These are phyloP conservation scores for Carex pumila DNA, from an alignment of 176 grass and related monocot genomes.

Conservation along the genomic window DNA sequence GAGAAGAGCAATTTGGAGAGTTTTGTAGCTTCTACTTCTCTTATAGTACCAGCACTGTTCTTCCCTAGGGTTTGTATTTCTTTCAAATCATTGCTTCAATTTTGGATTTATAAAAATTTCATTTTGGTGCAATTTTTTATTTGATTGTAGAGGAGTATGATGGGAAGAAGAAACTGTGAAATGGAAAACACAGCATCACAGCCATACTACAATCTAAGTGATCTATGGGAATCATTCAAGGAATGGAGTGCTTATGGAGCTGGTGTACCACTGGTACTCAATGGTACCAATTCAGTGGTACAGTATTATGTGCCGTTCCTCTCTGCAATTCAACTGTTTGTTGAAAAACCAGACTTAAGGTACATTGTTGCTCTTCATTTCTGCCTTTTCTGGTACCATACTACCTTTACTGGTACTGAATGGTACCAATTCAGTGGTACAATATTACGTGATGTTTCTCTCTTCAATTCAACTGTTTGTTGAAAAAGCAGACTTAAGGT, in stretches of 20 bases:
- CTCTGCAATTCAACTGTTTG: conserved; percentile 69
- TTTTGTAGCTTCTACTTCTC: conserved; percentile 53
- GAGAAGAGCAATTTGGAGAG: conserved; percentile 46
- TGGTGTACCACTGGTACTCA: conserved; percentile 57
- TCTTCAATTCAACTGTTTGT: conserved; percentile 69
- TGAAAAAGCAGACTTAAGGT: conserved; percentile 27
- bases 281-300: conserved; percentile 54
- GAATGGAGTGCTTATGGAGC: conserved; percentile 87
- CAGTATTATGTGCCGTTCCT: conserved; percentile 82
- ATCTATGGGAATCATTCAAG: conserved; percentile 76
- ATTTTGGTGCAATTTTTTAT: neutral
- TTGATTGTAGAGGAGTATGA: conserved; percentile 19
- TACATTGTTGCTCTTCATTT: neutral
- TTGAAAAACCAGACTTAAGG: conserved; percentile 26
- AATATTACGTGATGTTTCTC: conserved; percentile 73
- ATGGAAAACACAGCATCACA: neutral
- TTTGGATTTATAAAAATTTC: neutral
- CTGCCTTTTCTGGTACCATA: neutral
- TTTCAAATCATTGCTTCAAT: neutral
- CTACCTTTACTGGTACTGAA: conserved; percentile 30
- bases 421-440: conserved; percentile 56
- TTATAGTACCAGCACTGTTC: conserved; percentile 35
- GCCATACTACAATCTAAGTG: conserved; percentile 49
- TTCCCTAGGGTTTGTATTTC: conserved; percentile 32
- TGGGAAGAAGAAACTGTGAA: neutral